Conservation (phyloP, 1,284 basidiomycete genomes). For the Polyporus tsugae region DNA sequence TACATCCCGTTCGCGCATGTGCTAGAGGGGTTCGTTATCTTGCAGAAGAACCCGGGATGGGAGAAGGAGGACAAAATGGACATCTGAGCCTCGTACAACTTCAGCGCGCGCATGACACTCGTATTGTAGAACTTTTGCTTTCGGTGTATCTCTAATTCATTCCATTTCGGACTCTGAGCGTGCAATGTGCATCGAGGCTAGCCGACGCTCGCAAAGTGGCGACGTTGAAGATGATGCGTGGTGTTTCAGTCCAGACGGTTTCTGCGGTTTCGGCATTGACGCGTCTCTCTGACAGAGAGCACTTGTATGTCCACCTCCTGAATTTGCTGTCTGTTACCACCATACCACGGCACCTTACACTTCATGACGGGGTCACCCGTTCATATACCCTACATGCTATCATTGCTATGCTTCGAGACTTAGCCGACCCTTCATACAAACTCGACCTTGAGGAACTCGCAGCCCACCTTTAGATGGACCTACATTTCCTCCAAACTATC, state of each 20-base stretch:
- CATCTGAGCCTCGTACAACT: conserved; percentile 48
- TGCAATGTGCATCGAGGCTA: neutral
- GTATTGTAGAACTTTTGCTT: conserved; percentile 34
- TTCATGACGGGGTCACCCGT: too few relatives aligned
- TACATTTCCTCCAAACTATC: too few relatives aligned
- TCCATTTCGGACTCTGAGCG: conserved; percentile 1
- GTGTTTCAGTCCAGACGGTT: neutral
- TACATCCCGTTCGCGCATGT: conserved; percentile 91
- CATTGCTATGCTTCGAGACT: too few relatives aligned
- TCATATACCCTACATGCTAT: too few relatives aligned
- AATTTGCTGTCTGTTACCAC: too few relatives aligned
- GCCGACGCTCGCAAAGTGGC: neutral
- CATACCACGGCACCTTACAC: too few relatives aligned
- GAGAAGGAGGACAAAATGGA: conserved; percentile 87
- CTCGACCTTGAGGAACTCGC: too few relatives aligned
- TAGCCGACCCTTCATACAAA: too few relatives aligned
- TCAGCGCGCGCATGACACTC: conserved; percentile 12
- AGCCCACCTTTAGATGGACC: too few relatives aligned
- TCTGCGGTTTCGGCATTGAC: neutral
- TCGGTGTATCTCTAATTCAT: conserved; percentile 32
- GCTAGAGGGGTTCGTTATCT: conserved; percentile 89
- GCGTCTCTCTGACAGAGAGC: neutral
- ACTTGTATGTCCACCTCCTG: too few relatives aligned
- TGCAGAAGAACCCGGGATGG: conserved; percentile 89
- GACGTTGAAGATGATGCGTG: neutral